Evolutionary conservation across 1,139 yeast genomes (phyloP).

Genomic region (Eremothecium sinecaudum): DNA sequence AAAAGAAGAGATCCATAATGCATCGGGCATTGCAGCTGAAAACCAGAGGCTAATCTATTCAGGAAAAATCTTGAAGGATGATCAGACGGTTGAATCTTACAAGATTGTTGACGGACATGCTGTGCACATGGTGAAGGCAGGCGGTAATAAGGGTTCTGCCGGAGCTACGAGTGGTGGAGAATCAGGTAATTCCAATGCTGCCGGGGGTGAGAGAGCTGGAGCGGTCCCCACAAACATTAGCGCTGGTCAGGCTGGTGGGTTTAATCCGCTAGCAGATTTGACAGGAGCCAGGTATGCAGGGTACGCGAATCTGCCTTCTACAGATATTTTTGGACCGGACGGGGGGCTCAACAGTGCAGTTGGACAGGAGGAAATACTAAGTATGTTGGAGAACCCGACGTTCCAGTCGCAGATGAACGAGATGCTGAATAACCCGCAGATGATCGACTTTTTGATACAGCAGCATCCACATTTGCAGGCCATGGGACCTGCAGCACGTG

Average conservation of each 20-base stretch:
- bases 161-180: constrained; percentile 24
- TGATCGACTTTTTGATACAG: constrained; percentile 74
- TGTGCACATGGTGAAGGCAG: constrained; percentile 70
- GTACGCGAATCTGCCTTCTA: constrained; percentile 69
- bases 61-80: constrained; percentile 85
- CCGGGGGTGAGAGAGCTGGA: constrained; percentile 12
- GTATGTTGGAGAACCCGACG: constrained; percentile 72
- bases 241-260: constrained; percentile 73
- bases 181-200: constrained; percentile 15
- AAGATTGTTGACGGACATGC: constrained; percentile 82
- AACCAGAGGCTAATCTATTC: constrained; percentile 86
- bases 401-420: constrained; percentile 75
- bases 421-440: constrained; percentile 67
- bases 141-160: constrained; percentile 39
- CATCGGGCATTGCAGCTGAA: constrained; percentile 57
- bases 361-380: constrained; percentile 60
- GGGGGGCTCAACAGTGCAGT: constrained; percentile 76
- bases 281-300: constrained; percentile 97
- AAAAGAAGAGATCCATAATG: constrained; percentile 52
- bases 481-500: constrained; percentile 84
- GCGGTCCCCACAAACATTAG: constrained; percentile 65
- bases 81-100: constrained; percentile 62
- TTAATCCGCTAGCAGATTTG: constrained; percentile 81
- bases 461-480: constrained; percentile 76
- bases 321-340: constrained; percentile 89